Base-by-base conservation (phyloP, 2,329 filamentous ascomycete genomes). In the Tolypocladium endophyticum region DNA sequence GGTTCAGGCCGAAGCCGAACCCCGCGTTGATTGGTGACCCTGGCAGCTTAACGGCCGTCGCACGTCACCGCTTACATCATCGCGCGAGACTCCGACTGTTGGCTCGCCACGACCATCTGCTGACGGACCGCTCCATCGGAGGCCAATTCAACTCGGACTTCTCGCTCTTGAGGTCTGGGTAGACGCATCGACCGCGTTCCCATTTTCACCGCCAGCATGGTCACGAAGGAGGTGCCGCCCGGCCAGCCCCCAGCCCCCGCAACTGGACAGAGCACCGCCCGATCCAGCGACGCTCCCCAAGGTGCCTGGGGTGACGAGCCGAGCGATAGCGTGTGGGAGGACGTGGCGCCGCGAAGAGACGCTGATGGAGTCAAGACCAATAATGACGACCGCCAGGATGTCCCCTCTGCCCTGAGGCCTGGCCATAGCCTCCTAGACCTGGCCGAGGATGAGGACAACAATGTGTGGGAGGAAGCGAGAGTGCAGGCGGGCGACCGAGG, bases 371-470 rank as follows among this genome's bases (percentile, higher is more conserved):
- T 20, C 28, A 30, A 8, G 9, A 11, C 18, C 11, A 57, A 61
- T 43, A 61, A 58, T 28, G 30, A 35, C 11, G 57, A 54, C 23
- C 59, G 45, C 12, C 52, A 64, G 55, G 60, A 68, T 12, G 62
- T 74, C 0, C 73, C 76, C 25, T 63, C 66, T 6, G 63, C 70
- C 4, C 63, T 75, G 45, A 67, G 68, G 30, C 75, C 74, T 0
- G 74, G 73, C 28, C 66, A 64, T 2, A 62, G 56, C 7, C 64
- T 64, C 20, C 60, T 61, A 55, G 64, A 59, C 14, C 58, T 63
- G 8, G 61, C 61, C 56, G 62, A 67, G n/a, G 66, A 62, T 14
- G 68, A 72, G 53, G 70, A 71, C 35, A 68, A 70, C 39, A 70
- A 71, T 25, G 68, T 64, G 4, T 73, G 71, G 72, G 65, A 67